These are phyloP conservation scores for Vishniacozyma victoriae DNA, from an alignment of 768 basidiomycete genomes.

Conservation along the genomic window DNA sequence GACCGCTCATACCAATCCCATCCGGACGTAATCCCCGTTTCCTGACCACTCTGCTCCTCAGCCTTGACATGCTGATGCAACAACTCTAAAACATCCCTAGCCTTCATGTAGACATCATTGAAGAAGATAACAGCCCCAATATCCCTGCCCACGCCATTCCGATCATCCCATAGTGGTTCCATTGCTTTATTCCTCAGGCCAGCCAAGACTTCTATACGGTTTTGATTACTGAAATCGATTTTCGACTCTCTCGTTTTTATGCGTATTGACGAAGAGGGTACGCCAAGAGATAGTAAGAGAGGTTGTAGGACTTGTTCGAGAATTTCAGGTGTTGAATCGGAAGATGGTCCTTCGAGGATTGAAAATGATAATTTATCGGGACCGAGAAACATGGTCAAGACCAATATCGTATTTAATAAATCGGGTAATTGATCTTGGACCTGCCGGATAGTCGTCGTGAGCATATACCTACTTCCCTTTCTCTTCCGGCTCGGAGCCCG, in stretches of 20 bases:
- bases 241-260: conserved; percentile 26
- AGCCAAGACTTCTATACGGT: conserved; percentile 41
- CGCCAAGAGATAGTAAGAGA: conserved; percentile 21
- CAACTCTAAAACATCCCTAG: conserved; percentile 39
- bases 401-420: conserved; percentile 34
- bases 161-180: conserved; percentile 29
- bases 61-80: conserved; percentile 37
- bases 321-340: conserved; percentile 33
- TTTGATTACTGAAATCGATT: conserved; percentile 35
- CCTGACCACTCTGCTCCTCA: conserved; percentile 10
- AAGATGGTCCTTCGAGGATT: conserved; percentile 43
- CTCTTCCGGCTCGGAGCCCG: not conserved
- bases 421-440: conserved; percentile 41
- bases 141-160: conserved; percentile 12
- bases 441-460: conserved; percentile 37
- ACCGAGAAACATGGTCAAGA: conserved; percentile 31
- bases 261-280: conserved; percentile 21
- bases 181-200: conserved; percentile 40
- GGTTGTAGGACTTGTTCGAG: conserved; percentile 29
- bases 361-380: conserved; percentile 26
- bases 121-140: conserved; percentile 33
- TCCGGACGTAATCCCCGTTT: conserved; percentile 39
- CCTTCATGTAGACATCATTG: conserved; percentile 43
- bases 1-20: conserved; percentile 43
- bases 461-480: conserved; percentile 15